Evolutionary conservation across 352 stramenopile species (phyloP).

Genomic region (Globisporangium cederbergense): DNA sequence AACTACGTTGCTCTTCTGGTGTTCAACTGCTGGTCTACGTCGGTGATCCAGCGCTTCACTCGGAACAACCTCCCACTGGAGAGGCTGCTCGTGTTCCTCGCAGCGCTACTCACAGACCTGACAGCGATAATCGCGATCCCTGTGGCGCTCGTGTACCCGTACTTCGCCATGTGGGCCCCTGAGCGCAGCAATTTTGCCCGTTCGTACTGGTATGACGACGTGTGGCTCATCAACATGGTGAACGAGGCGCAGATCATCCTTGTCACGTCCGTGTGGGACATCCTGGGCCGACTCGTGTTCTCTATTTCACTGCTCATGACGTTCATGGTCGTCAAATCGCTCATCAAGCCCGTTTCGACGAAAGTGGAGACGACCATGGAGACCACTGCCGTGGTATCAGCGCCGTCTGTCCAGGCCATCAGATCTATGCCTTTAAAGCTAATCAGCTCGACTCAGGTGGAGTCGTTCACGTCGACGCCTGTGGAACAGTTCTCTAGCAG

Average conservation of each 20-base stretch:
- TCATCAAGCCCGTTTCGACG: slow-evolving; percentile 9
- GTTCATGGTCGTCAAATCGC: slow-evolving; percentile 19
- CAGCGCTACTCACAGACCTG: slow-evolving; percentile 20
- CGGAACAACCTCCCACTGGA: slow-evolving; percentile 9
- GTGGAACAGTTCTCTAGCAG: background rate
- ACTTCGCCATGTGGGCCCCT: slow-evolving; percentile 16
- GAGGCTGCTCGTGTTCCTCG: slow-evolving; percentile 17
- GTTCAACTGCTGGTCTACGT: slow-evolving; percentile 23
- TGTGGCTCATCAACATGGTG: slow-evolving; percentile 23
- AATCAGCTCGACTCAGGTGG: background rate
- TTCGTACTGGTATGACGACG: slow-evolving; percentile 19
- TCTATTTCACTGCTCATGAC: slow-evolving; percentile 13
- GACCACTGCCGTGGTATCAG: background rate
- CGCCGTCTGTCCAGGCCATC: background rate
- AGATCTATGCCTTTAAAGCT: background rate
- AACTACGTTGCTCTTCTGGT: slow-evolving; percentile 17
- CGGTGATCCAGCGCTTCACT: slow-evolving; percentile 12
- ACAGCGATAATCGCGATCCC: slow-evolving; percentile 19
- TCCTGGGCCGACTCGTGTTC: slow-evolving; percentile 5
- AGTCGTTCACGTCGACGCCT: background rate
- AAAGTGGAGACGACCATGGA: background rate
- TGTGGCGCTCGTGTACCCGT: slow-evolving; percentile 9
- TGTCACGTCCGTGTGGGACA: slow-evolving; percentile 11
- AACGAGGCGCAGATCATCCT: slow-evolving; percentile 21
- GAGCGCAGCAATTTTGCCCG: slow-evolving; percentile 5